These are phyloP conservation scores for Arthrobotrys musiformis DNA, from an alignment of 2,329 filamentous ascomycete genomes.

Conservation along the genomic window DNA sequence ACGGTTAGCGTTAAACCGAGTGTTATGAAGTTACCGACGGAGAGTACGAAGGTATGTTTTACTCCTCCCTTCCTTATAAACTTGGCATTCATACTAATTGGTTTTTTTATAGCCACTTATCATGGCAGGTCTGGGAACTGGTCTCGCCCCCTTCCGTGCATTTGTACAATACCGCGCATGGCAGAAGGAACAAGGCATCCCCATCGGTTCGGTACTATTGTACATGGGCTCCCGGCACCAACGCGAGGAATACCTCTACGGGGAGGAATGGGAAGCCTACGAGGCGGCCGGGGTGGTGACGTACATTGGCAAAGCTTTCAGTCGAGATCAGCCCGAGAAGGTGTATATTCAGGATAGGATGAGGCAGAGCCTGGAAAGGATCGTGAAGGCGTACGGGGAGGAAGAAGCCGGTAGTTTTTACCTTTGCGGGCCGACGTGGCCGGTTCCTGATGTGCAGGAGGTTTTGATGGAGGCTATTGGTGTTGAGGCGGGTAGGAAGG, in stretches of 20 bases:
- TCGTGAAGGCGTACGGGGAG: conserved; percentile 84
- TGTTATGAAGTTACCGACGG: conserved; percentile 96
- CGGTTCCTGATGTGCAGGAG: conserved; percentile 93
- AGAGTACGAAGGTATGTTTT: conserved; percentile 73
- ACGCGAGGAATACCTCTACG: conserved; percentile 98
- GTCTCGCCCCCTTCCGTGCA: conserved; percentile 97
- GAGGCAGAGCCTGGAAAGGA: conserved; percentile 84
- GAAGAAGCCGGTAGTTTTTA: conserved; percentile 91
- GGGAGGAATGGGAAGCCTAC: conserved; percentile 99
- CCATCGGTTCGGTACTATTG: conserved; percentile 89
- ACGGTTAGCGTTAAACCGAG: conserved; percentile 97
- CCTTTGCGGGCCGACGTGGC: conserved; percentile 97
- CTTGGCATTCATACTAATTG: not conserved
- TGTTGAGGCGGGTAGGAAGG: conserved; percentile 74
- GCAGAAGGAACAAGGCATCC: conserved; percentile 96
- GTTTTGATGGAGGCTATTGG: conserved; percentile 93
- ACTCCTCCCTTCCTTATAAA: not conserved
- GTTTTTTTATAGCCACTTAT: conserved; percentile 74
- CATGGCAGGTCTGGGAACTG: conserved; percentile 98
- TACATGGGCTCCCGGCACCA: conserved; percentile 98
- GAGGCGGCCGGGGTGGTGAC: conserved; percentile 95
- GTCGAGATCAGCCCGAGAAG: conserved; percentile 95
- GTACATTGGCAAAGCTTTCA: conserved; percentile 91
- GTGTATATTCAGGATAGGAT: conserved; percentile 99
- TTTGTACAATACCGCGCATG: conserved; percentile 98